These are phyloP conservation scores for Russula virescens DNA, from an alignment of 768 basidiomycete genomes.

Conservation along the genomic window DNA sequence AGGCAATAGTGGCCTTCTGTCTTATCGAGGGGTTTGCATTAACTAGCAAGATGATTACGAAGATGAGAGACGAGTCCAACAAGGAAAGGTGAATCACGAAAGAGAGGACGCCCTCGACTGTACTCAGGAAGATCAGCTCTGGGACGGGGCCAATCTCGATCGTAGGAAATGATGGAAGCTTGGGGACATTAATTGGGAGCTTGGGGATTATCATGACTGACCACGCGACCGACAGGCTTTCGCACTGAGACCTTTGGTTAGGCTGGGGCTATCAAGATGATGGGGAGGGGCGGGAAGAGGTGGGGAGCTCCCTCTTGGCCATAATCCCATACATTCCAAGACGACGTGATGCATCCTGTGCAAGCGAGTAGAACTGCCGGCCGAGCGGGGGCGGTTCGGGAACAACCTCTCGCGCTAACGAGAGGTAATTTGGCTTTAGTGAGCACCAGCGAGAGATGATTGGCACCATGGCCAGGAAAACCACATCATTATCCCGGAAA, in stretches of 20 bases:
- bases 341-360: neutral
- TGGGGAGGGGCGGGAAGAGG: neutral
- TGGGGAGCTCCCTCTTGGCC: neutral
- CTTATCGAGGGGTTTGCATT: conserved; percentile 7
- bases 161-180: conserved; percentile 5
- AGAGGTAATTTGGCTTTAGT: too few species aligned
- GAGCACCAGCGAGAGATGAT: too few species aligned
- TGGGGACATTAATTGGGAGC: neutral
- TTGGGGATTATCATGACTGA: conserved; percentile 6
- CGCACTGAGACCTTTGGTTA: neutral
- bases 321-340: neutral
- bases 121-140: conserved; percentile 17
- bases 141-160: conserved; percentile 17
- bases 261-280: neutral
- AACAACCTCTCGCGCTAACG: too few species aligned
- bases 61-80: conserved; percentile 17
- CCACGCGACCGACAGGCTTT: neutral
- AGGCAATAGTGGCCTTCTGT: neutral
- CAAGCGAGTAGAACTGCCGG: neutral
- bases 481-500: too few species aligned
- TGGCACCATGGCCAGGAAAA: too few species aligned
- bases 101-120: conserved; percentile 19
- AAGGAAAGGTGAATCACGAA: conserved; percentile 18
- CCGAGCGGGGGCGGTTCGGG: too few species aligned
- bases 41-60: conserved; percentile 12